Percentiles rank a stretch among this genome's conserved stretches.
Conservation (phyloP, 768 basidiomycete genomes). For the Omphalotus guepiniiformis region DNA sequence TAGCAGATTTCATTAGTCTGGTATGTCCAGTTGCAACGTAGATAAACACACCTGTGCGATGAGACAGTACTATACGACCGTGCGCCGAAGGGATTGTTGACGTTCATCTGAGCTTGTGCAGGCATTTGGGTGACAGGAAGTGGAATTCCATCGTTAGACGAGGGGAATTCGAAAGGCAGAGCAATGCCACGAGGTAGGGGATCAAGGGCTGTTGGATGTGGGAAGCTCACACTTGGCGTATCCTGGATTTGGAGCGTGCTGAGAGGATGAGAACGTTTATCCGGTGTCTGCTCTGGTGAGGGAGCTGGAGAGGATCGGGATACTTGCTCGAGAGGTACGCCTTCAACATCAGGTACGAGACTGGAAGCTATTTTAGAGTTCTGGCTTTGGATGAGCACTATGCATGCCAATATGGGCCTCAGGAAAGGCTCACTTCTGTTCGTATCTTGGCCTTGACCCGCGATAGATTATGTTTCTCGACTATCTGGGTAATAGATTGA, state of each 20-base stretch:
- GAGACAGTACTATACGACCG: no score
- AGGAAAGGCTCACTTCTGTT: not conserved
- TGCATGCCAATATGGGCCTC: no score
- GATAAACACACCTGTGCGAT: conserved; percentile 10
- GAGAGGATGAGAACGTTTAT: no score
- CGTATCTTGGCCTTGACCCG: not conserved
- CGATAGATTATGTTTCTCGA: not conserved
- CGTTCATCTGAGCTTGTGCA: not conserved
- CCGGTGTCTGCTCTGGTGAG: not conserved
- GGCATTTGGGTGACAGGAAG: not conserved
- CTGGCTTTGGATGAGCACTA: not conserved
- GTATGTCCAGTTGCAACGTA: no score
- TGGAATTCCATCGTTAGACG: not conserved
- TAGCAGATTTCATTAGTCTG: not conserved
- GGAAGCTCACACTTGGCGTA: no score
- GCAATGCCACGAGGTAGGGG: no score
- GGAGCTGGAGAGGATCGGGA: not conserved
- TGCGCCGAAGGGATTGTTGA: conserved; percentile 1
- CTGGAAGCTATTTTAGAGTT: not conserved
- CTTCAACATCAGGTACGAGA: no score
- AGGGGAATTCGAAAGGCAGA: not conserved
- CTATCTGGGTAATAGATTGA: not conserved
- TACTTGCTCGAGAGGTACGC: no score
- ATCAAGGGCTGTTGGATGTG: no score
- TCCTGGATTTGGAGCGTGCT: no score